phyloP scores from a whole-genome alignment of 2,329 filamentous ascomycete species.

The Nemania bipapillata region DNA sequence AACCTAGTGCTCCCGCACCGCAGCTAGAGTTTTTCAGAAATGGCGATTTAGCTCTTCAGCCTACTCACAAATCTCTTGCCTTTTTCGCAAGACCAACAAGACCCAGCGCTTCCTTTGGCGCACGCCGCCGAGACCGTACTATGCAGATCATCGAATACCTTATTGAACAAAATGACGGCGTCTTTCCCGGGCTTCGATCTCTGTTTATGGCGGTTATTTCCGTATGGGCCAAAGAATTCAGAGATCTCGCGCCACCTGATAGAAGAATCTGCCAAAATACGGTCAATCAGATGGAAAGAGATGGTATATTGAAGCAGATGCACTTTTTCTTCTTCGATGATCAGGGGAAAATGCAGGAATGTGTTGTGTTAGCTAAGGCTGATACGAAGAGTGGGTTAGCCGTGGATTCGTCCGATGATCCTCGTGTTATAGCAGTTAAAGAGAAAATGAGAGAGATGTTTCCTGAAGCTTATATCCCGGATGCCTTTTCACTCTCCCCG shows the following conservation, averaged over 20 bases:
- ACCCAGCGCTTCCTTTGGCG: slow-evolving; percentile 48
- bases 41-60: slow-evolving; percentile 1
- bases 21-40: not conserved
- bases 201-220: slow-evolving; percentile 61
- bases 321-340: slow-evolving; percentile 48
- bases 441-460: slow-evolving; percentile 61
- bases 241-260: slow-evolving; percentile 54
- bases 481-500: slow-evolving; percentile 53
- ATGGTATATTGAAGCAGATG: slow-evolving; percentile 41
- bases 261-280: slow-evolving; percentile 44
- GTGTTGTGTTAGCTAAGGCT: slow-evolving; percentile 43
- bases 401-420: slow-evolving; percentile 54
- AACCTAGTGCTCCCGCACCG: not conserved
- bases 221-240: slow-evolving; percentile 58
- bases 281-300: slow-evolving; percentile 48
- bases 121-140: slow-evolving; percentile 51
- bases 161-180: slow-evolving; percentile 57
- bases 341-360: slow-evolving; percentile 44
- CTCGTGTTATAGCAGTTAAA: slow-evolving; percentile 58
- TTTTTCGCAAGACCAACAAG: slow-evolving; percentile 40
- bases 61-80: slow-evolving; percentile 34
- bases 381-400: slow-evolving; percentile 15
- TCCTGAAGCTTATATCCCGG: slow-evolving; percentile 58
- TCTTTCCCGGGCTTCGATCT: slow-evolving; percentile 63
- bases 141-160: slow-evolving; percentile 58